A percentile compares a stretch with the other conserved stretches of the same genome.
Conservation (phyloP, 192 early-diverging fungal species). For the Glomus cerebriforme region DNA sequence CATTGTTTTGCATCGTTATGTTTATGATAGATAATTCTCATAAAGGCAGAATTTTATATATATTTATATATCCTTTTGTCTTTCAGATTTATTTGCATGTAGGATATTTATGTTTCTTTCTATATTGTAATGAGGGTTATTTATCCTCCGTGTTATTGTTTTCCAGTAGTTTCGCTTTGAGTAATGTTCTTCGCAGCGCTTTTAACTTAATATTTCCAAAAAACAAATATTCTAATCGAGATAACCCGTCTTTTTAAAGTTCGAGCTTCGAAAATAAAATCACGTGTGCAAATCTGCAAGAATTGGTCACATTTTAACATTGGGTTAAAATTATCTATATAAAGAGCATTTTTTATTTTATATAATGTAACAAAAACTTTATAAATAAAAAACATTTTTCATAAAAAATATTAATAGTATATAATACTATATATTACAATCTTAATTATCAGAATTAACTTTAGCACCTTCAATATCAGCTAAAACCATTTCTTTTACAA, state of each 20-base stretch:
- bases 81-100: constrained; percentile 20
- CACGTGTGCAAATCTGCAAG: no score
- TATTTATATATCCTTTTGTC: constrained; percentile 8
- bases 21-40: neutral
- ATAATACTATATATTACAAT: neutral
- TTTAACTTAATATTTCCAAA: neutral
- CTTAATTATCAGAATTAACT: constrained; percentile 24
- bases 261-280: no score
- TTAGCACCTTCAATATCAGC: constrained; percentile 55
- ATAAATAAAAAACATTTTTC: no score
- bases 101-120: constrained; percentile 13
- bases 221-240: neutral
- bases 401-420: no score
- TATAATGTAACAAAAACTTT: no score
- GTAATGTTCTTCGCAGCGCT: constrained; percentile 10
- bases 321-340: no score
- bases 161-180: constrained; percentile 8
- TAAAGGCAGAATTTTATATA: neutral
- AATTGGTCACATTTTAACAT: no score
- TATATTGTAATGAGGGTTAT: constrained; percentile 22
- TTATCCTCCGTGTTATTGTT: constrained; percentile 7
- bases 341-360: no score
- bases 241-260: no score
- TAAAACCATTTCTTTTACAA: constrained; percentile 68
- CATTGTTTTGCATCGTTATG: neutral